Evolutionary conservation across 257 asterid genomes (phyloP).

Genomic region (Handroanthus guayacan): DNA sequence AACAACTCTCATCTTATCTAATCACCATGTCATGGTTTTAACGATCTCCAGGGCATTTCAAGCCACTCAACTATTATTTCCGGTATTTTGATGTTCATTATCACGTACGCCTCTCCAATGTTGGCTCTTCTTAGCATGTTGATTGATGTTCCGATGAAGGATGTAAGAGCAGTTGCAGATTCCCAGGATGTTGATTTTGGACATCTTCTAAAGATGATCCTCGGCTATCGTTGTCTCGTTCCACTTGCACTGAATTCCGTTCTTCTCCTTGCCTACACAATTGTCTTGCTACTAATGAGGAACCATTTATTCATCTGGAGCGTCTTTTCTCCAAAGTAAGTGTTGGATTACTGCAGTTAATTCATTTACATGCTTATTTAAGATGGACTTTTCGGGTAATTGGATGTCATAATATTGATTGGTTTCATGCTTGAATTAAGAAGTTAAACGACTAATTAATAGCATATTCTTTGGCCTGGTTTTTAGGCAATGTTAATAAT

Average conservation of each 20-base stretch:
- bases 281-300: slow-evolving; percentile 78
- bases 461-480: not conserved
- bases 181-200: slow-evolving; percentile 46
- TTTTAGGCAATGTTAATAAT: not conserved
- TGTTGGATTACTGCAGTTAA: not conserved
- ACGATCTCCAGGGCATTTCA: slow-evolving; percentile 73
- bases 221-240: slow-evolving; percentile 76
- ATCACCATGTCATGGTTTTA: slow-evolving; percentile 20
- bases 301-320: slow-evolving; percentile 94
- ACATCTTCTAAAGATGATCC: slow-evolving; percentile 50
- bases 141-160: slow-evolving; percentile 51
- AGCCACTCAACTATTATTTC: slow-evolving; percentile 85
- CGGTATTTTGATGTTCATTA: slow-evolving; percentile 88
- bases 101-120: slow-evolving; percentile 88
- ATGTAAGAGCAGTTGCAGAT: slow-evolving; percentile 34
- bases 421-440: not conserved
- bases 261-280: slow-evolving; percentile 71
- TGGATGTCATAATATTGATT: not conserved
- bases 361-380: not conserved
- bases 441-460: not conserved
- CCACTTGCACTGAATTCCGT: slow-evolving; percentile 78
- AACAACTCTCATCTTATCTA: slow-evolving; percentile 36
- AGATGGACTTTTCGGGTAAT: not conserved
- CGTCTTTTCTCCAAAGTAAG: slow-evolving; percentile 97
- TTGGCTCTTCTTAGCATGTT: slow-evolving; percentile 71